Evolutionary conservation across 2,329 filamentous ascomycete species (phyloP).

Genomic region (Sclerotinia subarctica): DNA sequence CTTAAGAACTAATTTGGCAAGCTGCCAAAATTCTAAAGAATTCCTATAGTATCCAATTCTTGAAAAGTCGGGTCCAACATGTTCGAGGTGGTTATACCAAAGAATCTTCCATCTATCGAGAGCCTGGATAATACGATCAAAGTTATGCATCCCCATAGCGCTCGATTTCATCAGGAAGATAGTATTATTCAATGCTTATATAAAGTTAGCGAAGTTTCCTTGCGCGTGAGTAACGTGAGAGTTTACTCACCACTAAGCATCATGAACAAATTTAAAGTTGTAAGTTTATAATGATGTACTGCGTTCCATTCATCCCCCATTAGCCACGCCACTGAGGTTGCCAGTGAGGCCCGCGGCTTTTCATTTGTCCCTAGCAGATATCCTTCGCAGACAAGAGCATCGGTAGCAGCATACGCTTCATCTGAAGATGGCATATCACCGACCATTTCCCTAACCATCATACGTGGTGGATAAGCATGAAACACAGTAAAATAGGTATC

Average conservation of each 20-base stretch:
- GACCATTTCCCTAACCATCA: neutral
- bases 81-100: neutral
- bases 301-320: conserved; percentile 9
- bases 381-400: conserved; percentile 6
- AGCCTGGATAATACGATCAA: neutral
- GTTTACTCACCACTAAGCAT: neutral
- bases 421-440: conserved; percentile 14
- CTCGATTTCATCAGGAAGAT: neutral
- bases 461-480: neutral
- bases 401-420: conserved; percentile 8
- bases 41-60: conserved; percentile 4
- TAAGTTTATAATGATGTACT: neutral
- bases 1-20: neutral
- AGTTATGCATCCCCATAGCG: neutral
- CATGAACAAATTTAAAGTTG: neutral
- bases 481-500: neutral
- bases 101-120: conserved; percentile 12
- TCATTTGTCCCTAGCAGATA: conserved; percentile 7
- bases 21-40: conserved; percentile 13
- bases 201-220: neutral
- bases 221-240: neutral
- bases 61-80: neutral
- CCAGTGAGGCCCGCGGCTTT: neutral
- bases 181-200: neutral
- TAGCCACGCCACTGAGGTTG: neutral